phyloP scores from a whole-genome alignment of 495 filamentous ascomycete genomes.

The Penicillium crystallinum region DNA sequence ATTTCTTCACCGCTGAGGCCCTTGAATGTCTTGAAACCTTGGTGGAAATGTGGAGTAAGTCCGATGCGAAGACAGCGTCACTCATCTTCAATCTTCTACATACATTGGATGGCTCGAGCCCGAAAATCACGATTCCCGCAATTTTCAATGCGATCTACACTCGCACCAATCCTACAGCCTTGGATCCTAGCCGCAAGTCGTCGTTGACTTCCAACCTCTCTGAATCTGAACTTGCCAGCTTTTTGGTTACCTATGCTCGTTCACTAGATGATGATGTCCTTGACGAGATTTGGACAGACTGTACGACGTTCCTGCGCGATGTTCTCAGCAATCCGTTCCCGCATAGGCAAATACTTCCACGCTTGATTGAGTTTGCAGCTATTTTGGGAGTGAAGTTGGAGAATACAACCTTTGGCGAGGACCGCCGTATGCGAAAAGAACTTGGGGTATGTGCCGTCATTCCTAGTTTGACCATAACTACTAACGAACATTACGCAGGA shows the following conservation, averaged over 20 bases:
- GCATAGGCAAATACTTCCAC: conserved; percentile 83
- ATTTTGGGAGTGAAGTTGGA: conserved; percentile 90
- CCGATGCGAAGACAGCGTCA: conserved; percentile 33
- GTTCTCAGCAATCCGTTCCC: conserved; percentile 92
- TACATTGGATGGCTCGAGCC: conserved; percentile 84
- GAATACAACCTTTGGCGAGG: conserved; percentile 96
- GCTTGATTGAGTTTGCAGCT: conserved; percentile 80
- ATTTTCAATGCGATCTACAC: conserved; percentile 97
- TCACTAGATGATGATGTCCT: conserved; percentile 97
- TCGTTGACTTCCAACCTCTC: conserved; percentile 77
- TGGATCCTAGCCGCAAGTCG: conserved; percentile 77
- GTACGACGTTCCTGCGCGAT: conserved; percentile 84
- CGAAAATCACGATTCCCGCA: conserved; percentile 90
- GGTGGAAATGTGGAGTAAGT: conserved; percentile 70
- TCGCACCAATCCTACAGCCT: conserved; percentile 73
- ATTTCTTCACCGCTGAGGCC: conserved; percentile 90
- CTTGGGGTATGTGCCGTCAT: conserved; percentile 61
- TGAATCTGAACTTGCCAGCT: conserved; percentile 78
- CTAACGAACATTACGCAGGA: conserved; percentile 56
- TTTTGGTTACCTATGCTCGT: conserved; percentile 80
- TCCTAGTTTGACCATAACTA: conserved; percentile 3
- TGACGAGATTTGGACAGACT: conserved; percentile 97
- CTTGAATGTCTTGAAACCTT: conserved; percentile 91
- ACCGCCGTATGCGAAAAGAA: conserved; percentile 88
- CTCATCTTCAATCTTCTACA: conserved; percentile 79